phyloP scores from a whole-genome alignment of 352 stramenopile genomes.

The Albugo candida region DNA sequence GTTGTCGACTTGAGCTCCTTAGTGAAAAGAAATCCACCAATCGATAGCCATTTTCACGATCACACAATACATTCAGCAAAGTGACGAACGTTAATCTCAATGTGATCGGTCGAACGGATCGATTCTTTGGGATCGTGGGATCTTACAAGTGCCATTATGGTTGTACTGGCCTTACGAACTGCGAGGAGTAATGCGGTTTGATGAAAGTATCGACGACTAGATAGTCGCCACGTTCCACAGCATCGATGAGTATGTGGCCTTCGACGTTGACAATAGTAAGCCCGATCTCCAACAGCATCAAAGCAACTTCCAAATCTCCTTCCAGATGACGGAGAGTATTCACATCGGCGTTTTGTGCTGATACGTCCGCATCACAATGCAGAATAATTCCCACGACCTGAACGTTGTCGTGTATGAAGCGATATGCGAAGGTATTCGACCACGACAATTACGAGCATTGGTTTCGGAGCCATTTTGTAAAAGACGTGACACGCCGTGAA shows the following conservation, averaged over 20 bases:
- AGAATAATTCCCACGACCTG: slow-evolving; percentile 65
- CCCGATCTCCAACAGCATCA: slow-evolving; percentile 63
- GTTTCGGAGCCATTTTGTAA: slow-evolving; percentile 76
- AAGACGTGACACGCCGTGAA: slow-evolving; percentile 66
- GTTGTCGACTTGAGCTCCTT: slow-evolving; percentile 63
- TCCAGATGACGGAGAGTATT: slow-evolving; percentile 73
- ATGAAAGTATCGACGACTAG: slow-evolving; percentile 51
- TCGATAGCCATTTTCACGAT: slow-evolving; percentile 64
- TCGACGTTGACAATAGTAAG: slow-evolving; percentile 70
- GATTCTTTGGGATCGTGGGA: slow-evolving; percentile 33
- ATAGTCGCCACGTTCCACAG: slow-evolving; percentile 45
- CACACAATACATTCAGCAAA: slow-evolving; percentile 60
- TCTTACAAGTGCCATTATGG: slow-evolving; percentile 76
- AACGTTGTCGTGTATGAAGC: slow-evolving; percentile 62
- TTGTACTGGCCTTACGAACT: slow-evolving; percentile 71
- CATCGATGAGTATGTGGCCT: slow-evolving; percentile 57
- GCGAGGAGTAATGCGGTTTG: slow-evolving; percentile 67
- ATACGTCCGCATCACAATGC: slow-evolving; percentile 60
- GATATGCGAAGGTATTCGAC: slow-evolving; percentile 62
- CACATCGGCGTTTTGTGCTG: slow-evolving; percentile 56
- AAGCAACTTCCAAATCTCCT: slow-evolving; percentile 47
- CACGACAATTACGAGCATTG: slow-evolving; percentile 58
- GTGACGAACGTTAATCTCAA: slow-evolving; percentile 69
- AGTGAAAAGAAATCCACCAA: slow-evolving; percentile 73
- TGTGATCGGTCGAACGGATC: slow-evolving; percentile 53